Evolutionary conservation across 2,329 filamentous ascomycete genomes (phyloP).

Genomic region (Alternaria longipes): DNA sequence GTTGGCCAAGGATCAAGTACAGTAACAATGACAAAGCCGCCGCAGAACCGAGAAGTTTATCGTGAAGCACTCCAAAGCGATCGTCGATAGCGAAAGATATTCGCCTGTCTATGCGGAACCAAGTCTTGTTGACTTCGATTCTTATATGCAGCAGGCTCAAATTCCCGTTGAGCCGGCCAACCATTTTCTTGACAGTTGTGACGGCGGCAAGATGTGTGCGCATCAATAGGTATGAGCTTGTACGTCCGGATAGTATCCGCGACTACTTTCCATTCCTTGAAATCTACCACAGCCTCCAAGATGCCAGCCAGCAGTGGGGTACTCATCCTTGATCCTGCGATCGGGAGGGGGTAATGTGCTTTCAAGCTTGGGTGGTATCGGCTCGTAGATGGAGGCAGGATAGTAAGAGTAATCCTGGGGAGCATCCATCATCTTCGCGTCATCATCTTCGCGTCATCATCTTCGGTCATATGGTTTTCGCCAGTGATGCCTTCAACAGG

Average conservation of each 20-base stretch:
- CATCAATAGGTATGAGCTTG: conserved; percentile 52
- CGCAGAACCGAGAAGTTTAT: conserved; percentile 8
- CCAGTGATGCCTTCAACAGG: conserved; percentile 54
- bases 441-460: conserved; percentile 50
- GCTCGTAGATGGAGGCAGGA: conserved; percentile 56
- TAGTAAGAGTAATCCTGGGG: conserved; percentile 59
- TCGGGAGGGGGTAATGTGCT: conserved; percentile 44
- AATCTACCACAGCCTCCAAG: conserved; percentile 55
- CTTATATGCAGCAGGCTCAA: conserved; percentile 5
- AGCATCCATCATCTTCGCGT: conserved; percentile 52
- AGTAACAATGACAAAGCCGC: conserved; percentile 24
- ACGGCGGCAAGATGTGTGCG: not conserved
- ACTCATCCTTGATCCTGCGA: conserved; percentile 56
- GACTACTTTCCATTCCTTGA: conserved; percentile 58
- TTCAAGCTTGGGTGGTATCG: conserved; percentile 46
- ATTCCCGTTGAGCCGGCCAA: conserved; percentile 25
- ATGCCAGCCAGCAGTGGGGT: conserved; percentile 48
- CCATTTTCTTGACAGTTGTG: conserved; percentile 19
- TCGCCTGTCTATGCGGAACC: not conserved
- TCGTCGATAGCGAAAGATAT: conserved; percentile 1
- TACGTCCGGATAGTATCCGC: conserved; percentile 58
- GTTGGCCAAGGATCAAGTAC: conserved; percentile 29
- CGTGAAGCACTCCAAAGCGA: conserved; percentile 7
- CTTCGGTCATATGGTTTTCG: conserved; percentile 53
- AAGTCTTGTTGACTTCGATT: conserved; percentile 8